Evolutionary conservation across 2,329 filamentous ascomycete genomes (phyloP), one percentile per base, ranked within the genome.

Genomic region (Botrytis cinerea): DNA sequence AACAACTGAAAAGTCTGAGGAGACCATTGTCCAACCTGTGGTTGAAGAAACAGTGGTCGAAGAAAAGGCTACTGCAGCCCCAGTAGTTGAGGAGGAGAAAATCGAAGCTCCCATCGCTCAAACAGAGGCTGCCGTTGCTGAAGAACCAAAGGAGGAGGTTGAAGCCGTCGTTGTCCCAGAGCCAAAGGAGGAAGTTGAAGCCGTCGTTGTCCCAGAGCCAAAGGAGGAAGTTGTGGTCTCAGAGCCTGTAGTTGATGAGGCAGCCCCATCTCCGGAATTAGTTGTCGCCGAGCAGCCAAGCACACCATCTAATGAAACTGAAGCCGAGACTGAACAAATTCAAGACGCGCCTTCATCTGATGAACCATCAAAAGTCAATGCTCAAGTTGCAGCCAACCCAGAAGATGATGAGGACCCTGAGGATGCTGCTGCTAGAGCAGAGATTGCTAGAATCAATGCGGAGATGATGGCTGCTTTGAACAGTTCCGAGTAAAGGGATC

Each of bases 361-460:
- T 10, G 64, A 63, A 69, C 28, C 46, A 43, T 12, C 16, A 57
- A 70, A 74, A 45, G 32, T 59, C 45, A 45, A 69, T 32, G n/a
- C 70, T 14, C n/a, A 28, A 12, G 22, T 68, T 45, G 46, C 48
- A 25, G 51, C 45, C n/a, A 22, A 32, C 18, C 43, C 61, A 38
- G 59, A 62, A n/a, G 72, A 71, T 28, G 66, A 59, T 16, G 74
- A 78, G 71, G 77, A 78, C 35, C 76, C 77, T 22, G 77, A 76
- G 72, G 79, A 79, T 73, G 73, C 73, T 61, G 76, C 76, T 40
- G 78, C 78, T 6, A 71, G 76, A 28, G 77, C 76, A 35, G 79
- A 80, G 57, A 78, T 79, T 64, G 79, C 77, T 32, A 73, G 67
- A 38, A 62, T 79, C 43, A 79, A 80, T 68, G 78, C 77, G 20